Conservation (phyloP, 352 stramenopile genomes). For the Globisporangium abappressorium region DNA sequence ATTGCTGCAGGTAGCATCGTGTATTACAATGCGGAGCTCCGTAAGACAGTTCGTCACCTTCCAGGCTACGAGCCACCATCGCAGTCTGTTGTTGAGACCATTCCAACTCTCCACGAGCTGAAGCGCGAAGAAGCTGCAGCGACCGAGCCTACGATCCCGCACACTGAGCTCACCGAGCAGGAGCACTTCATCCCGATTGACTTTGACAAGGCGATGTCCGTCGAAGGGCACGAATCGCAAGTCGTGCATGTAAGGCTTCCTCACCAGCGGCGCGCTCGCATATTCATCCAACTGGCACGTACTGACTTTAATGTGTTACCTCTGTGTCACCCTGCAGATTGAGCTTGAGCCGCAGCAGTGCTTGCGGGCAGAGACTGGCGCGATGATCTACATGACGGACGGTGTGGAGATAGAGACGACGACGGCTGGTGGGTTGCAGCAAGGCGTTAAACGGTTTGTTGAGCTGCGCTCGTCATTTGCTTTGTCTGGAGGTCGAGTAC, state of each 20-base stretch:
- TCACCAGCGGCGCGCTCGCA: neutral
- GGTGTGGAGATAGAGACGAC: conserved; percentile 90
- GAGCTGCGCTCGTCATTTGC: neutral
- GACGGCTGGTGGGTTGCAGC: conserved; percentile 86
- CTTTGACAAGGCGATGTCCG: conserved; percentile 70
- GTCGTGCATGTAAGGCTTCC: conserved; percentile 57
- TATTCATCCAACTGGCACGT: neutral
- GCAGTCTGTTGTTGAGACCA: neutral
- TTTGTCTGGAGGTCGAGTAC: neutral
- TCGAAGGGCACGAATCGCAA: conserved; percentile 87
- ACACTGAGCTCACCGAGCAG: conserved; percentile 40
- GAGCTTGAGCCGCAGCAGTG: conserved; percentile 89
- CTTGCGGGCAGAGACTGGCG: conserved; percentile 89
- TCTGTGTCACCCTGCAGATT: conserved; percentile 35
- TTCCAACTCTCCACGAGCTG: neutral
- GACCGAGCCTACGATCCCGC: conserved; percentile 12
- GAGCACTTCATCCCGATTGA: conserved; percentile 78
- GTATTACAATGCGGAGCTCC: conserved; percentile 60
- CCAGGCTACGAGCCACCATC: conserved; percentile 27
- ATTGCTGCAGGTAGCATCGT: conserved; percentile 44
- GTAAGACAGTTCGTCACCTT: conserved; percentile 57
- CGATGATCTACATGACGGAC: conserved; percentile 96
- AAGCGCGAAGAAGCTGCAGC: conserved; percentile 13
- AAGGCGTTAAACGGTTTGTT: conserved; percentile 80
- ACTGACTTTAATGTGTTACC: neutral